Percentiles rank a stretch among this genome's conserved stretches.
phyloP scores from a whole-genome alignment of 345 rosid genomes.

The Carallia pectinifolia region DNA sequence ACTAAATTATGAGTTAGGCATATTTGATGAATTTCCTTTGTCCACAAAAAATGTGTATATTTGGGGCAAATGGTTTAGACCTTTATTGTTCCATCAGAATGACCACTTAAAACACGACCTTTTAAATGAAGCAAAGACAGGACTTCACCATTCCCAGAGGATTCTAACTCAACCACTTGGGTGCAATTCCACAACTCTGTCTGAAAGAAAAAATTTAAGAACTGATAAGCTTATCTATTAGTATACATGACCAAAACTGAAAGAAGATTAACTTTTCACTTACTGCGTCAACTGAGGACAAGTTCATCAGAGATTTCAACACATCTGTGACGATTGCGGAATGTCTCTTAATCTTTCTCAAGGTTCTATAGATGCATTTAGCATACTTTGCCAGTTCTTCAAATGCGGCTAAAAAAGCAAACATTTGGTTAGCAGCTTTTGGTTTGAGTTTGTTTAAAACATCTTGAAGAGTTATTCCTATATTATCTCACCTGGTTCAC shows the following conservation, averaged over 20 bases:
- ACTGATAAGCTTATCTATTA: background rate
- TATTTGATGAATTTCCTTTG: background rate
- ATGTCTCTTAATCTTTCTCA: constrained; percentile 52
- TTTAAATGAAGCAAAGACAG: constrained; percentile 46
- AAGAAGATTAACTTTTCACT: constrained; percentile 22
- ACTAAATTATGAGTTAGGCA: background rate
- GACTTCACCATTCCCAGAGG: constrained; percentile 49
- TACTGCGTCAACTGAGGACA: constrained; percentile 57
- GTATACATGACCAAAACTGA: background rate
- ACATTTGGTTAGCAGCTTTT: background rate
- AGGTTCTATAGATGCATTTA: constrained; percentile 49
- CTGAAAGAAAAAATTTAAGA: constrained; percentile 21
- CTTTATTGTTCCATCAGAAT: constrained; percentile 75
- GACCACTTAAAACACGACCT: constrained; percentile 54
- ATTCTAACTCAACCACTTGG: constrained; percentile 41
- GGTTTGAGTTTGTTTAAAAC: background rate
- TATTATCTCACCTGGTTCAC: constrained; percentile 42
- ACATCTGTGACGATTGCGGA: constrained; percentile 47
- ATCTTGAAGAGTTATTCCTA: background rate
- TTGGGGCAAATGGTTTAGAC: constrained; percentile 10
- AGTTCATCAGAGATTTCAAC: constrained; percentile 58
- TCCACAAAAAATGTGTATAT: background rate
- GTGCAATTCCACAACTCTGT: constrained; percentile 58
- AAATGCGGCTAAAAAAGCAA: constrained; percentile 37
- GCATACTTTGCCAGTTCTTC: constrained; percentile 55